Base-by-base conservation (phyloP, 2,329 filamentous ascomycete genomes). In the Trichoderma brevicompactum region DNA sequence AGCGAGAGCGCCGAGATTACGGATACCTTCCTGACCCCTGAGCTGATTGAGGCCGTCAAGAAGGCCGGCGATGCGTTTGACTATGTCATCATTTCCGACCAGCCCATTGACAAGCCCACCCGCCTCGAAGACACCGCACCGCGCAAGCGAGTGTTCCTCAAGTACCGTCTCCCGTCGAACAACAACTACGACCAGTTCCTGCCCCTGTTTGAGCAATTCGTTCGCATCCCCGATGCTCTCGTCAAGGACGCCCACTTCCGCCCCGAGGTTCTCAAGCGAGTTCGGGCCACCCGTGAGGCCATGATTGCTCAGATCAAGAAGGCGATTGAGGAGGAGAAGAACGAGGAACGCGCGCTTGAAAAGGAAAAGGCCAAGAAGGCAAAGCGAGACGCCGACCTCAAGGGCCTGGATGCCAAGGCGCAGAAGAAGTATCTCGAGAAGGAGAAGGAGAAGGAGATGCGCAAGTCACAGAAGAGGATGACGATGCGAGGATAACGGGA, bases 1-100 rank as follows among this genome's bases (percentile, higher is more conserved):
- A 96, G 89, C 74, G 95, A 99, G 83, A 97, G 89, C 79, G 93
- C 94, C 66, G 95, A 98, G 80, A 89, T 99, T 72, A 97, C 94
- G 12, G 92, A 97, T 52, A 83, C 87, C 7, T 82, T 99, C 70
- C 85, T 99, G 58, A 97, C 92, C 4, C 85, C 90, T n/a, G 94
- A 98, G 72, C 84, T 99, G 43, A 85, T 92, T 77, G 87, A 90
- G 73, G 93, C 92, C 15, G 83, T 96, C 69, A 85, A 90, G 73
- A 80, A 89, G 60, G 92, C 92, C 5, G 94, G 94, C 36, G 90
- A 94, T 67, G 56, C 69, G 59, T 88, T 96, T 69, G 92, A 98
- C 77, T 94, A 94, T 72, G 79, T 99, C 67, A 90, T 99, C 73
- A 83, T 98, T 59, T 91, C 89, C 19, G 95, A 99, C 76, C 93